These are phyloP conservation scores for Scedosporium aurantiacum DNA, from an alignment of 2,329 filamentous ascomycete genomes.

Conservation along the genomic window DNA sequence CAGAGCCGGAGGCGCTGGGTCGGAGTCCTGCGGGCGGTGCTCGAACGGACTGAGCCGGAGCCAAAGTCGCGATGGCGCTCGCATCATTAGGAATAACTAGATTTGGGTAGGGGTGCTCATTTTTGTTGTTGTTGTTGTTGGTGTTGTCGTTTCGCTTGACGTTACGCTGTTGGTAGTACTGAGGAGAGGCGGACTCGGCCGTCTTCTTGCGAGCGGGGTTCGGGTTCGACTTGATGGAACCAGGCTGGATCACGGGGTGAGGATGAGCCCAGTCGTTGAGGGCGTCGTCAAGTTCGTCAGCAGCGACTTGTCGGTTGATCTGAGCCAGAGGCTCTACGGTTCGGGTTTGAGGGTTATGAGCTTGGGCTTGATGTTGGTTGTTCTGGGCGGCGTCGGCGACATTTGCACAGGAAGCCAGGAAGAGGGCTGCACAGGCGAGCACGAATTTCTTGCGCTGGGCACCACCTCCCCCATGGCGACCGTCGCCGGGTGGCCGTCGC, in stretches of 20 bases:
- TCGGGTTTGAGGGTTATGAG: slow-evolving; percentile 6
- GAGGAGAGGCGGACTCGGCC: slow-evolving; percentile 6
- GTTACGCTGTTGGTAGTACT: neutral
- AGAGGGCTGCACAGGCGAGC: slow-evolving; percentile 41
- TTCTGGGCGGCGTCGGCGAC: slow-evolving; percentile 33
- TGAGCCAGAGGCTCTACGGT: slow-evolving; percentile 1
- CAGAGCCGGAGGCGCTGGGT: slow-evolving; percentile 46
- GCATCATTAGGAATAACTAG: slow-evolving; percentile 50
- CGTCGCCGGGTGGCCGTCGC: slow-evolving; percentile 53
- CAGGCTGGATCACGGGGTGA: slow-evolving; percentile 14
- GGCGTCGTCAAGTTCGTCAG: slow-evolving; percentile 9
- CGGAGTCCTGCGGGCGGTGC: slow-evolving; percentile 62
- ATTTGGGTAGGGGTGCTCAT: slow-evolving; percentile 21
- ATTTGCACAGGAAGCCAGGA: slow-evolving; percentile 43
- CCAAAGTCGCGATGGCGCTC: slow-evolving; percentile 95
- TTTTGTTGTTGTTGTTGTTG: slow-evolving; percentile 21
- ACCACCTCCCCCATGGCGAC: slow-evolving; percentile 27
- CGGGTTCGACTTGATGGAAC: slow-evolving; percentile 15
- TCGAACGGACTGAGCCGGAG: slow-evolving; percentile 93
- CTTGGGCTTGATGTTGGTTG: slow-evolving; percentile 1
- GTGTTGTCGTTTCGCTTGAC: slow-evolving; percentile 14
- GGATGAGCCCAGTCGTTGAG: slow-evolving; percentile 17
- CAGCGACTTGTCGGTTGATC: slow-evolving; percentile 6
- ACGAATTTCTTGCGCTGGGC: slow-evolving; percentile 34
- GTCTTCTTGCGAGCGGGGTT: slow-evolving; percentile 12